Evolutionary conservation across 2,329 filamentous ascomycete genomes (phyloP).

Genomic region (Calonectria ilicicola): DNA sequence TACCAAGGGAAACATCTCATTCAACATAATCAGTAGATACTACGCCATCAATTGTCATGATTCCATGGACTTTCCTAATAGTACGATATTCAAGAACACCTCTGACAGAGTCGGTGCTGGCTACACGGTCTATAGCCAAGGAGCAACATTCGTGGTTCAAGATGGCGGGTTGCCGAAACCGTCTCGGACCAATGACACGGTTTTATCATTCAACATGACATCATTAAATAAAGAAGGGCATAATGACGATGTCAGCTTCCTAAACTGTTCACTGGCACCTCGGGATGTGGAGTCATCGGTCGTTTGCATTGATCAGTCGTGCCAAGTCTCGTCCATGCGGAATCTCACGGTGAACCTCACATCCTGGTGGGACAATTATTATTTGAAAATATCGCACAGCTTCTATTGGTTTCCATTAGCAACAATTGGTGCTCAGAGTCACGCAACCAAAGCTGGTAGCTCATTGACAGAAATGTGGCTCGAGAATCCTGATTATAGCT

Average conservation of each 20-base stretch:
- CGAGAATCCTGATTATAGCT: not conserved
- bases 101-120: not conserved
- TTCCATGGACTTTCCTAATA: not conserved
- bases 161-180: not conserved
- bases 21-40: conserved; percentile 8
- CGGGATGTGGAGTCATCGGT: conserved; percentile 7
- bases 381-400: not conserved
- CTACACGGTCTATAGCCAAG: not conserved
- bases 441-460: not conserved
- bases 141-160: not conserved
- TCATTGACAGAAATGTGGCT: conserved; percentile 5
- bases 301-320: conserved; percentile 1
- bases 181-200: not conserved
- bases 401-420: not conserved
- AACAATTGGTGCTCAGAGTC: not conserved
- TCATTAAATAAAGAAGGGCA: not conserved
- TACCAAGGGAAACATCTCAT: not conserved
- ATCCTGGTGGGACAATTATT: not conserved
- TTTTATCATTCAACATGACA: not conserved
- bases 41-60: not conserved
- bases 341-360: not conserved
- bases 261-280: conserved; percentile 9
- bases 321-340: not conserved
- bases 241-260: not conserved
- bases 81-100: not conserved